These are phyloP conservation scores for Hortiboletus campestris DNA, from an alignment of 768 basidiomycete genomes.

Conservation along the genomic window DNA sequence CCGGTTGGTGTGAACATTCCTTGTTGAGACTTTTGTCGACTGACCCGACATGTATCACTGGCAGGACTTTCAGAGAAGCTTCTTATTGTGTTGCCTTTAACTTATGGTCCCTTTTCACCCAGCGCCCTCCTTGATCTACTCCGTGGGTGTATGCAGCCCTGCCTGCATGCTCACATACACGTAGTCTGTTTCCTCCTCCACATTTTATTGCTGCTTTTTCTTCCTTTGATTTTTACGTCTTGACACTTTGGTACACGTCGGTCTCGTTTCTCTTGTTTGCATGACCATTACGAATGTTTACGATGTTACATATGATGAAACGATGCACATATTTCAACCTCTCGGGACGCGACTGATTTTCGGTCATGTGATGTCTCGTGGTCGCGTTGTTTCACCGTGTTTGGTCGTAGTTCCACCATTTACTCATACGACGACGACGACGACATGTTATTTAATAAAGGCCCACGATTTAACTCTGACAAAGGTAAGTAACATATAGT, in stretches of 20 bases:
- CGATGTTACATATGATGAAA: slow-evolving; percentile 29
- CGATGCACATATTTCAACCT: slow-evolving; percentile 18
- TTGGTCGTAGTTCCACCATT: slow-evolving; percentile 14
- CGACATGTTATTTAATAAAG: slow-evolving; percentile 45
- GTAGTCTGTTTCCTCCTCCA: not conserved
- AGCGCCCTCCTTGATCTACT: slow-evolving; percentile 2
- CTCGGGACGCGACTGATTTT: slow-evolving; percentile 18
- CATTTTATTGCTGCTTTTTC: slow-evolving; percentile 8
- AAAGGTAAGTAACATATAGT: slow-evolving; percentile 9
- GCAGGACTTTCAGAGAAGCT: slow-evolving; percentile 22
- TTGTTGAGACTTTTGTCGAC: slow-evolving; percentile 13
- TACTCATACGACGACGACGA: not conserved
- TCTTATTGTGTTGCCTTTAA: slow-evolving; percentile 23
- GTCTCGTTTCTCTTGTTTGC: slow-evolving; percentile 7
- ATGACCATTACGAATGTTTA: slow-evolving; percentile 27
- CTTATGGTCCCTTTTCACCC: slow-evolving; percentile 15
- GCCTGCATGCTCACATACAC: slow-evolving; percentile 4
- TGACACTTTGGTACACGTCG: slow-evolving; percentile 3
- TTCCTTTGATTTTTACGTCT: slow-evolving; percentile 9
- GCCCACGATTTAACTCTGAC: slow-evolving; percentile 33
- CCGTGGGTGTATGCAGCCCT: not conserved
- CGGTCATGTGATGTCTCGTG: slow-evolving; percentile 21
- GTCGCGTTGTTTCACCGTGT: slow-evolving; percentile 20
- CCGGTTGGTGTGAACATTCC: slow-evolving; percentile 17
- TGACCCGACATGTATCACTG: slow-evolving; percentile 15